Percentiles rank a stretch among this genome's conserved stretches.
Evolutionary conservation across 108 stramenopile genomes (phyloP).

Genomic region (Epipyxis sp.): DNA sequence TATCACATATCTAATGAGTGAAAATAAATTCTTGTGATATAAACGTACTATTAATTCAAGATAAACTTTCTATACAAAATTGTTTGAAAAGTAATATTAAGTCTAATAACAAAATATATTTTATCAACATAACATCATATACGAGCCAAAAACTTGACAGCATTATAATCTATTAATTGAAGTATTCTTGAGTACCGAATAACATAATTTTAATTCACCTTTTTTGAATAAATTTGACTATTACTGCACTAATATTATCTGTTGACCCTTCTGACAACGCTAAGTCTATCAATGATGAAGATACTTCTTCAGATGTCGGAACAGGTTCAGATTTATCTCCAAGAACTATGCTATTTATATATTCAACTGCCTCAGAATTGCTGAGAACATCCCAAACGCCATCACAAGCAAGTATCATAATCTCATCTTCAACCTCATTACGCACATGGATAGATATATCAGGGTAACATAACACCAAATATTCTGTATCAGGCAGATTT

Average conservation of each 20-base stretch:
- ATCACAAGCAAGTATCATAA: constrained; percentile 82
- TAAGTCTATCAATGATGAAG: constrained; percentile 41
- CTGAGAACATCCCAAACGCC: constrained; percentile 83
- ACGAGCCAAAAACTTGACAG: too few relatives aligned
- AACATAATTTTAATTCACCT: too few relatives aligned
- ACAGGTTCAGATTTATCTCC: neutral
- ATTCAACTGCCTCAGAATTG: constrained; percentile 52
- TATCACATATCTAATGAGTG: too few relatives aligned
- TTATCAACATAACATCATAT: too few relatives aligned
- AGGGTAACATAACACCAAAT: constrained; percentile 37
- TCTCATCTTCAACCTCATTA: constrained; percentile 53
- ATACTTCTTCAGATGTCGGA: neutral
- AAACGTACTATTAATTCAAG: too few relatives aligned
- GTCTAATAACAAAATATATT: too few relatives aligned
- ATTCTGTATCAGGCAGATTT: constrained; percentile 7
- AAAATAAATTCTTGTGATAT: too few relatives aligned
- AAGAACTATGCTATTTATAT: neutral
- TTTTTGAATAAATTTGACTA: constrained; percentile 58
- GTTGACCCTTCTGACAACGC: constrained; percentile 64
- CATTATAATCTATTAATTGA: too few relatives aligned
- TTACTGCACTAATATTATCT: constrained; percentile 80
- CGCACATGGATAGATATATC: constrained; percentile 55
- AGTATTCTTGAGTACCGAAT: too few relatives aligned
- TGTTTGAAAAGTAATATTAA: too few relatives aligned
- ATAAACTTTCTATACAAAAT: too few relatives aligned